These are phyloP conservation scores for Naegleria gruberi DNA, from an alignment of 208 protist genomes.

Conservation along the genomic window DNA sequence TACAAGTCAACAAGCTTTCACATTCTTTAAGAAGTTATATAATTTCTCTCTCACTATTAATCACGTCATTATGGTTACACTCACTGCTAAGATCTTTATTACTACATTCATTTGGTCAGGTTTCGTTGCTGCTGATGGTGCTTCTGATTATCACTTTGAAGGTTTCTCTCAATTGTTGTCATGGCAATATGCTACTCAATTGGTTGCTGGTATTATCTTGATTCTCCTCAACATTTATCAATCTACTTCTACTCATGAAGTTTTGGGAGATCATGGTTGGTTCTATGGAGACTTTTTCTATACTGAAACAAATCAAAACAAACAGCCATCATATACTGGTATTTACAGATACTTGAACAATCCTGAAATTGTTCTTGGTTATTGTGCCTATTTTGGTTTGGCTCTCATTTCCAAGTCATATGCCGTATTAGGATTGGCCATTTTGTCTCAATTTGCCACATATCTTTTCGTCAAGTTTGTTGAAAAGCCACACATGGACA, in stretches of 20 bases:
- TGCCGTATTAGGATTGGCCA: background rate
- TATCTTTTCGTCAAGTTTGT: background rate
- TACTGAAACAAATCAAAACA: background rate
- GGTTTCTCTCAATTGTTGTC: background rate
- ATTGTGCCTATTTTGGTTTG: constrained; percentile 1
- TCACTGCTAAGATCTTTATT: background rate
- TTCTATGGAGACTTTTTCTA: constrained; percentile 84
- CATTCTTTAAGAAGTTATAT: constrained; percentile 77
- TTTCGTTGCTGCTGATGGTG: background rate
- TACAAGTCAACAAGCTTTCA: constrained; percentile 51
- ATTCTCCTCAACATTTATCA: constrained; percentile 70
- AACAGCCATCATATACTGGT: constrained; percentile 55
- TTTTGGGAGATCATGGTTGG: constrained; percentile 77
- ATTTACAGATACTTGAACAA: constrained; percentile 90
- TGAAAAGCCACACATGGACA: constrained; percentile 20
- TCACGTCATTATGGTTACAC: background rate
- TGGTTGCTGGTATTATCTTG: constrained; percentile 21
- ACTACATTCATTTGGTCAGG: background rate
- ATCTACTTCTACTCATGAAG: constrained; percentile 61
- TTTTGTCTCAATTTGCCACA: background rate
- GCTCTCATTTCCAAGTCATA: background rate
- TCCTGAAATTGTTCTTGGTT: constrained; percentile 40
- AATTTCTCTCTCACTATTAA: constrained; percentile 61
- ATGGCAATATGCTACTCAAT: background rate
- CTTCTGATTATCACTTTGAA: background rate